phyloP scores from a whole-genome alignment of 2,329 filamentous ascomycete genomes.

The Diplodia mutila region DNA sequence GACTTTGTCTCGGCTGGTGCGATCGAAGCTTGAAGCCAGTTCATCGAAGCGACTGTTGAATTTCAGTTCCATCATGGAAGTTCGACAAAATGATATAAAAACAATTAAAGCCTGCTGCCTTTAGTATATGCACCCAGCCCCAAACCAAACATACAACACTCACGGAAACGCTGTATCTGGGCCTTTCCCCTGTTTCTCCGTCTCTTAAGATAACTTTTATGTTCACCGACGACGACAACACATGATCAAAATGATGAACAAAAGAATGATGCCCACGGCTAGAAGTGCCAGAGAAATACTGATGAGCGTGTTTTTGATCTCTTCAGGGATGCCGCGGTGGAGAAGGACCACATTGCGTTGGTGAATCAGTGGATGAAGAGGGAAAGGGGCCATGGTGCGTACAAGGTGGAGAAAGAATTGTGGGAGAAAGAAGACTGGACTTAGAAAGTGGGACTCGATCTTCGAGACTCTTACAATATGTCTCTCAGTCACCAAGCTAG shows the following conservation, averaged over 20 bases:
- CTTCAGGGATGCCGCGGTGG: background rate
- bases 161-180: background rate
- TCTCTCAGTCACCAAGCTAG: background rate
- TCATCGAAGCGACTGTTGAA: background rate
- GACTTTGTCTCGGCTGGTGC: background rate
- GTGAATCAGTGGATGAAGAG: background rate
- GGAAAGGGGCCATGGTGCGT: background rate
- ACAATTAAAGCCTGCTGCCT: background rate
- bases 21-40: background rate
- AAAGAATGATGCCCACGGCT: background rate
- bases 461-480: background rate
- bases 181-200: too few relatives aligned
- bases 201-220: background rate
- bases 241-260: background rate
- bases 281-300: constrained; percentile 1
- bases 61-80: background rate
- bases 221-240: background rate
- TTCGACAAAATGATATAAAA: background rate
- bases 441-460: background rate
- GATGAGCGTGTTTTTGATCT: constrained; percentile 2
- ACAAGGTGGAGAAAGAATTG: background rate
- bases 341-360: background rate
- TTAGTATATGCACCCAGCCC: background rate
- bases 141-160: background rate
- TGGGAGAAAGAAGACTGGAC: background rate